phyloP scores from a whole-genome alignment of 2,329 filamentous ascomycete species.

The Botrytis elliptica region DNA sequence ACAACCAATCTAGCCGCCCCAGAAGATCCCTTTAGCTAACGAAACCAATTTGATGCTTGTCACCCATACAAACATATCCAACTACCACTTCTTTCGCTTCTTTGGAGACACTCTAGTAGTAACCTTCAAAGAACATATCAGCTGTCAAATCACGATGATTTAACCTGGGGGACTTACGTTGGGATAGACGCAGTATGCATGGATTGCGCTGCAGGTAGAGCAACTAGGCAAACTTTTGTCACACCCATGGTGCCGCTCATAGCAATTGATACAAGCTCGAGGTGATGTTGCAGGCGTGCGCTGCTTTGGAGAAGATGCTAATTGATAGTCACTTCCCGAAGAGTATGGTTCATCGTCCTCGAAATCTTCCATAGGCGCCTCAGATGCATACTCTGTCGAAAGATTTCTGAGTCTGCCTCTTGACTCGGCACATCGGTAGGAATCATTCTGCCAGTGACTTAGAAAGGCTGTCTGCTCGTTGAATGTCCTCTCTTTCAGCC shows the following conservation, averaged over 20 bases:
- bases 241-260: conserved; percentile 1
- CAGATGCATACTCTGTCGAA: neutral
- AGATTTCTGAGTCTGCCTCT: neutral
- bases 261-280: conserved; percentile 1
- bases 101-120: neutral
- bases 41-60: neutral
- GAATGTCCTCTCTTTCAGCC: neutral
- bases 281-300: neutral
- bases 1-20: neutral
- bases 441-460: neutral
- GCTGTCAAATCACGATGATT: neutral
- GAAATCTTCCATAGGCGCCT: neutral
- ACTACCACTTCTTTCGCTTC: neutral
- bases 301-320: neutral
- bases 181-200: conserved; percentile 4
- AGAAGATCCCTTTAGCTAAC: neutral
- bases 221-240: conserved; percentile 1
- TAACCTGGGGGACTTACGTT: neutral
- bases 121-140: conserved; percentile 5
- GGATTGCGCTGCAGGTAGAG: neutral
- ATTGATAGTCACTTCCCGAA: neutral
- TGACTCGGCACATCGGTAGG: neutral
- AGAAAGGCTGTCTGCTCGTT: neutral
- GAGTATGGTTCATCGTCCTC: neutral
- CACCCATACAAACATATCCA: neutral